Percentiles rank a stretch among this genome's conserved stretches.
These are phyloP conservation scores for Polyporus arcularius DNA, from an alignment of 768 basidiomycete genomes.

Conservation along the genomic window DNA sequence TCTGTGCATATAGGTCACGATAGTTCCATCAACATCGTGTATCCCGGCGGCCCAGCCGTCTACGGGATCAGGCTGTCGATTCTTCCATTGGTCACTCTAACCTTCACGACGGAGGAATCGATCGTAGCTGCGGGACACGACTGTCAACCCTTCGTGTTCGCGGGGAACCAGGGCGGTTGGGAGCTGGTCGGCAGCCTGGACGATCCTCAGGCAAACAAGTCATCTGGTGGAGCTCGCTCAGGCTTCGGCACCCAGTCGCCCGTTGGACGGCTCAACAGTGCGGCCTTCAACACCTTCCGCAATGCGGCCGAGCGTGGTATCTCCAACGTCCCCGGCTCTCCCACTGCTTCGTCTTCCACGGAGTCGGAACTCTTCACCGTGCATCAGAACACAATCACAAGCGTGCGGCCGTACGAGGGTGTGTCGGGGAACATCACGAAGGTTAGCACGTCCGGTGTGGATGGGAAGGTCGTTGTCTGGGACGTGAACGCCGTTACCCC, in stretches of 20 bases:
- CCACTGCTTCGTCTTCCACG: slow-evolving; percentile 36
- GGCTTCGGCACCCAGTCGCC: slow-evolving; percentile 49
- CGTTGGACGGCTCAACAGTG: slow-evolving; percentile 75
- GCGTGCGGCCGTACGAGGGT: slow-evolving; percentile 73
- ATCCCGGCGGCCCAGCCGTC: slow-evolving; percentile 76
- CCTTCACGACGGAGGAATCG: slow-evolving; percentile 81
- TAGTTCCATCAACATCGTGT: slow-evolving; percentile 90
- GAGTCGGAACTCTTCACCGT: slow-evolving; percentile 86
- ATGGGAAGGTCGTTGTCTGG: slow-evolving; percentile 94
- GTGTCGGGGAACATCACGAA: slow-evolving; percentile 58
- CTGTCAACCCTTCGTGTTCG: slow-evolving; percentile 91
- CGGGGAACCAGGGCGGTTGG: slow-evolving; percentile 79
- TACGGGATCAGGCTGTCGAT: slow-evolving; percentile 75
- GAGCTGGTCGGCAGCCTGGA: slow-evolving; percentile 79
- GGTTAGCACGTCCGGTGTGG: slow-evolving; percentile 91
- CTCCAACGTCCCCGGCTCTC: slow-evolving; percentile 32
- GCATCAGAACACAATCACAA: slow-evolving; percentile 99
- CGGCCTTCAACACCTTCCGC: slow-evolving; percentile 93
- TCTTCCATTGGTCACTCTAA: slow-evolving; percentile 81
- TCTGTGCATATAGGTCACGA: slow-evolving; percentile 75
- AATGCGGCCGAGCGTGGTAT: slow-evolving; percentile 84
- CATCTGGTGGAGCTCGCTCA: slow-evolving; percentile 45
- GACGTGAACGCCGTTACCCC: slow-evolving; percentile 60
- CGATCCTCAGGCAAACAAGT: slow-evolving; percentile 57
- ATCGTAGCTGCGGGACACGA: slow-evolving; percentile 96